Conservation (phyloP, 2,329 filamentous ascomycete species). For the Xylariaceae sp. region DNA sequence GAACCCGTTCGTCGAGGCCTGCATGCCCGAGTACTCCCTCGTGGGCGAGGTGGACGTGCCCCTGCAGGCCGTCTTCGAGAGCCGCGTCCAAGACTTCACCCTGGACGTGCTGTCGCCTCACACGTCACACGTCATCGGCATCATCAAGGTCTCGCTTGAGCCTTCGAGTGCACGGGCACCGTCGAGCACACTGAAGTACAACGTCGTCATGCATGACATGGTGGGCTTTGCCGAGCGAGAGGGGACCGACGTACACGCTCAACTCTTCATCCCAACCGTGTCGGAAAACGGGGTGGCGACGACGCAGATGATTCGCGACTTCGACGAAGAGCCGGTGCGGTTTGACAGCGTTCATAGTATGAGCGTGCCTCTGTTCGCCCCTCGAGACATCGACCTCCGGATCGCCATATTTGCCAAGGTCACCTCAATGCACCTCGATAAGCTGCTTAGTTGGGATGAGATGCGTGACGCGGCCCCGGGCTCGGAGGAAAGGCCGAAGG, state of each 20-base stretch:
- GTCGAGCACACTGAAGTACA: slow-evolving; percentile 91
- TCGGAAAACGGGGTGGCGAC: slow-evolving; percentile 90
- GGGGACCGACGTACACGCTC: slow-evolving; percentile 90
- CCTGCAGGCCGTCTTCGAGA: slow-evolving; percentile 87
- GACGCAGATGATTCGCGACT: slow-evolving; percentile 88
- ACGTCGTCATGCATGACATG: slow-evolving; percentile 96
- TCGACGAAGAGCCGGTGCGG: slow-evolving; percentile 84
- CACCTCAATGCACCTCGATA: slow-evolving; percentile 90
- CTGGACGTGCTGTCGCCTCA: slow-evolving; percentile 90
- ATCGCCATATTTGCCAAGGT: slow-evolving; percentile 90
- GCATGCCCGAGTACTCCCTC: slow-evolving; percentile 86
- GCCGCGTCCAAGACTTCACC: slow-evolving; percentile 86
- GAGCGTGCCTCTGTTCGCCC: slow-evolving; percentile 78
- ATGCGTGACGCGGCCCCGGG: slow-evolving; percentile 75
- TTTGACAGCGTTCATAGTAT: slow-evolving; percentile 99
- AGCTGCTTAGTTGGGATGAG: slow-evolving; percentile 96
- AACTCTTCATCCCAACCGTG: slow-evolving; percentile 90
- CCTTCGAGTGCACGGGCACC: slow-evolving; percentile 90
- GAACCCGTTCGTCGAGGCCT: slow-evolving; percentile 87
- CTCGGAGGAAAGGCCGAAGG: slow-evolving; percentile 49
- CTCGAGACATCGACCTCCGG: slow-evolving; percentile 68
- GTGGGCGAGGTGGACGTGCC: slow-evolving; percentile 92
- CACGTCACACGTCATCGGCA: slow-evolving; percentile 83
- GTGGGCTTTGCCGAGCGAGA: slow-evolving; percentile 92
- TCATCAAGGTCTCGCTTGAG: slow-evolving; percentile 84